A percentile compares a stretch with the other conserved stretches of the same genome.
These are phyloP conservation scores for Saccharum spontaneum DNA, from an alignment of 176 grass and related monocot genomes.

Conservation along the genomic window DNA sequence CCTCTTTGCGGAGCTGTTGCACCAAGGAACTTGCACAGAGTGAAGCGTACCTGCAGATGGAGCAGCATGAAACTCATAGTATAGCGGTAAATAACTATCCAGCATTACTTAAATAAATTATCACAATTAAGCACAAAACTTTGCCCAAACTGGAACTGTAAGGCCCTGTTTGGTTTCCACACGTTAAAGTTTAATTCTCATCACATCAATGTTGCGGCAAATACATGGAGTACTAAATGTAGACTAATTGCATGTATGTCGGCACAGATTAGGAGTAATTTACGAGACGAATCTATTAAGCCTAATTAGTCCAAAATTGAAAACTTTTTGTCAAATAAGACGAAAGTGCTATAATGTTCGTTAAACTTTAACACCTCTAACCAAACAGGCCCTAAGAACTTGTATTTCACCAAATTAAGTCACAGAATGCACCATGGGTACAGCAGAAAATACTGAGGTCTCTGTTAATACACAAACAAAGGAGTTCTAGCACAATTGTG, in stretches of 20 bases:
- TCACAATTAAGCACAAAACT: neutral
- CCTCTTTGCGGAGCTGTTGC: slow-evolving; percentile 73
- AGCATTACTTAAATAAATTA: neutral
- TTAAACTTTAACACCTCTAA: no score
- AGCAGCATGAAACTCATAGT: neutral
- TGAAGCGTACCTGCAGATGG: slow-evolving; percentile 64
- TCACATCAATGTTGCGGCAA: no score
- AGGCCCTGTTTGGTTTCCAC: no score
- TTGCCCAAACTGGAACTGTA: neutral
- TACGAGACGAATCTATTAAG: no score
- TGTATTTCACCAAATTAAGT: neutral
- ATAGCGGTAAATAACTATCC: neutral
- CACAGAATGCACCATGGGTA: neutral
- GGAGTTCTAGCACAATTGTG: neutral
- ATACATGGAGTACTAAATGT: no score
- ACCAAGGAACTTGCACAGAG: slow-evolving; percentile 64
- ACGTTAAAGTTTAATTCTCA: no score
- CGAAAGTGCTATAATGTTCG: no score
- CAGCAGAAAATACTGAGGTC: neutral
- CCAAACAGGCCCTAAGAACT: no score
- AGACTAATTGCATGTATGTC: no score
- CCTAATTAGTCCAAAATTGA: no score
- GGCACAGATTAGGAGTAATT: no score
- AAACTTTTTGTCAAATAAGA: no score
- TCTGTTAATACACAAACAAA: neutral